These are phyloP conservation scores for Pseudogymnoascus sp. DNA, from an alignment of 2,329 filamentous ascomycete genomes.

Conservation along the genomic window DNA sequence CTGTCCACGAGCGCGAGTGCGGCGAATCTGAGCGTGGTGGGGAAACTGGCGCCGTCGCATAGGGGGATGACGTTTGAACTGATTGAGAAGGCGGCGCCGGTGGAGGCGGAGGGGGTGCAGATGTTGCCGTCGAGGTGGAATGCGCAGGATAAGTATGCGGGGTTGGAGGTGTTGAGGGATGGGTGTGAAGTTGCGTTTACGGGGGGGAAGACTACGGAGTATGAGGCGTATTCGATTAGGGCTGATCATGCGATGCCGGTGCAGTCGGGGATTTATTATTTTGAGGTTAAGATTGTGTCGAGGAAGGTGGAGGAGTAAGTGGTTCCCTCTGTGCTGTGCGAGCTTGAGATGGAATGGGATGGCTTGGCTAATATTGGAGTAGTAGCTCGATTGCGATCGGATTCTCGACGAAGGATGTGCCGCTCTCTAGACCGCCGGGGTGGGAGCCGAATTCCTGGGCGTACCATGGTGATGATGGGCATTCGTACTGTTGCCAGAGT, in stretches of 20 bases:
- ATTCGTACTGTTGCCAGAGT: conserved; percentile 48
- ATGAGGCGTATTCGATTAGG: conserved; percentile 75
- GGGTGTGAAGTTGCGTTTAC: conserved; percentile 58
- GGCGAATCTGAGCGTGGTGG: conserved; percentile 44
- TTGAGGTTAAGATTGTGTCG: conserved; percentile 60
- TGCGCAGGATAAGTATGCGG: conserved; percentile 61
- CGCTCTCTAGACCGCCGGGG: conserved; percentile 49
- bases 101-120: conserved; percentile 52
- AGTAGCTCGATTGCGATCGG: conserved; percentile 56
- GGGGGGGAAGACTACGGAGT: conserved; percentile 41
- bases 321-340: neutral
- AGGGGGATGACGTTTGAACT: conserved; percentile 76
- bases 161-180: conserved; percentile 65
- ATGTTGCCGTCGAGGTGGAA: conserved; percentile 79
- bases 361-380: conserved; percentile 12
- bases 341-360: neutral
- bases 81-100: conserved; percentile 61
- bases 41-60: conserved; percentile 47
- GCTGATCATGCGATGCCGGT: conserved; percentile 80
- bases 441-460: conserved; percentile 63
- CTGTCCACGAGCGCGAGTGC: conserved; percentile 48
- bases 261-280: conserved; percentile 93
- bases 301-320: conserved; percentile 59
- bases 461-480: conserved; percentile 61
- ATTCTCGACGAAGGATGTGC: conserved; percentile 46